Base-by-base conservation (phyloP, 169 alveolate genomes). In the Condylostoma magnum region DNA sequence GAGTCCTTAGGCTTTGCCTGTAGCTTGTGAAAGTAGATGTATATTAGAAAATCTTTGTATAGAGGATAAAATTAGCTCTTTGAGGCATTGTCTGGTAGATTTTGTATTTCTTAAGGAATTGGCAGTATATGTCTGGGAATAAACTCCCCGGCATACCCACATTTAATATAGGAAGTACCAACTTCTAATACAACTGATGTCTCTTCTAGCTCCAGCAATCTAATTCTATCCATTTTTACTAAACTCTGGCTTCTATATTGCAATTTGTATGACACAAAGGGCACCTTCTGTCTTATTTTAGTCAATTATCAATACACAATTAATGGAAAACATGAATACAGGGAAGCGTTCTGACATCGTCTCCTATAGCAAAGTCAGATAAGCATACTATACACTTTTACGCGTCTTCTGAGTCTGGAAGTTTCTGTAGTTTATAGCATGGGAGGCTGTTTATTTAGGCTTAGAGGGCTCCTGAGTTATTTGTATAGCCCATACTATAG, bases 271-370 rank as follows among this genome's bases (percentile, higher is more conserved):
- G n/a, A n/a, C 86, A 79, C 5, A 54, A 37, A 0, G 86, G 86
- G 60, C 86, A 79, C 6, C 15, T 27, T 30, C 37, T 43, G 30
- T 66, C 33, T 4, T 20, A 12, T 56, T 38, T 22, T 33, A 56
- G 55, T 81, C 86, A 79, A 28, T 41, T 18, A 18, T 36, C 27
- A 36, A 79, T 71, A 60, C 86, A 79, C 3, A 44, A 8, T 27
- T 53, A 34, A 67, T 79, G 86, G 67, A 79, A 79, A 43, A 50
- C 31, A 41, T 79, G 86, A 4, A 31, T 25, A 41, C 86, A 79
- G 22, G 68, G 58, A 15, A 79, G 63, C 41, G 50, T 53, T 54
- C 48, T 25, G 27, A 34, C 15, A 38, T 44, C 38, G 34, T 43
- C 48, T 10, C 71, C 71, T 41, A 25, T 8, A 54, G 33, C 41